Evolutionary conservation across 2,329 filamentous ascomycete species (phyloP).

Genomic region (Cordyceps javanica): DNA sequence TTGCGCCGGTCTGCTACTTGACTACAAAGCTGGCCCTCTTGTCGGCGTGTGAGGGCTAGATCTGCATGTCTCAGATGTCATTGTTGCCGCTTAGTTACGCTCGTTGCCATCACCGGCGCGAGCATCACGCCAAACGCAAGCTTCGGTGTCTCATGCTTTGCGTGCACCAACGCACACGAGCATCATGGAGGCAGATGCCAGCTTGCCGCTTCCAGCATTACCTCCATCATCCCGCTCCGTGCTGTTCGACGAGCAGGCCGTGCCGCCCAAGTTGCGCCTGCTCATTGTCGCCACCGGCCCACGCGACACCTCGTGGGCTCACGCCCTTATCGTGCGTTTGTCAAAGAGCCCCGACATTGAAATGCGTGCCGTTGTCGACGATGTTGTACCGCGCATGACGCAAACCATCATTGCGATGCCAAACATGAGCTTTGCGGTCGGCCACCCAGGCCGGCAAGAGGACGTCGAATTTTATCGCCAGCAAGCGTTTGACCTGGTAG

Average conservation of each 20-base stretch:
- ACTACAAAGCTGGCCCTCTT: not conserved
- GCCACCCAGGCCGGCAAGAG: constrained; percentile 30
- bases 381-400: constrained; percentile 55
- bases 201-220: constrained; percentile 13
- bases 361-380: constrained; percentile 57
- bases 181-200: not conserved
- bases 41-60: constrained; percentile 19
- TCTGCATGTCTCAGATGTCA: constrained; percentile 28
- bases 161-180: not conserved
- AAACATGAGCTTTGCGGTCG: constrained; percentile 39
- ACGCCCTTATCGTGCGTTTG: constrained; percentile 59
- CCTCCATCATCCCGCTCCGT: constrained; percentile 30
- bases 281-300: constrained; percentile 61
- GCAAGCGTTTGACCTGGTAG: constrained; percentile 61
- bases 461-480: constrained; percentile 46
- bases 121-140: not conserved
- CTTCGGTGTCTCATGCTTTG: not conserved
- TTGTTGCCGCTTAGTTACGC: constrained; percentile 14
- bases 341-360: constrained; percentile 59
- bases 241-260: constrained; percentile 29
- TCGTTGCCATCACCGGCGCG: not conserved
- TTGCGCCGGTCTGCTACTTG: not conserved
- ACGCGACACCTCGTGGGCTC: constrained; percentile 58
- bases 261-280: constrained; percentile 48
- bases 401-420: constrained; percentile 57